Conservation (phyloP, 495 filamentous ascomycete species). For the Pyronema domesticum region DNA sequence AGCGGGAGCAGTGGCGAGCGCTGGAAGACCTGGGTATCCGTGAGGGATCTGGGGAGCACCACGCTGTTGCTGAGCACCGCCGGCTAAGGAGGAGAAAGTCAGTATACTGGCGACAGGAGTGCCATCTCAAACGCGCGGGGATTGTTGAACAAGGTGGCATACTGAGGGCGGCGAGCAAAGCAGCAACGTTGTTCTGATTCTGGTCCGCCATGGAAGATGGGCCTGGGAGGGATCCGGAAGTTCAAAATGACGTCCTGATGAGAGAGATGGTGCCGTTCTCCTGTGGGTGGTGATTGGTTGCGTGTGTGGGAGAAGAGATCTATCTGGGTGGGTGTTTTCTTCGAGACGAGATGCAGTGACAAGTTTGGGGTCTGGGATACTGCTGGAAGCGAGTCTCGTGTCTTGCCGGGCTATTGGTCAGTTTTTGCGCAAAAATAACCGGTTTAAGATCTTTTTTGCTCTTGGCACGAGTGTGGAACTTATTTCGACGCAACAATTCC, state of each 20-base stretch:
- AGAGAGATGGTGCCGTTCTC: not conserved
- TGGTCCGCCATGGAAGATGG: constrained; percentile 20
- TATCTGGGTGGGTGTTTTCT: not conserved
- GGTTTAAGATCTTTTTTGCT: too few relatives aligned
- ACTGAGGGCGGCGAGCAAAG: constrained; percentile 23
- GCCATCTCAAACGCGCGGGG: not conserved
- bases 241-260: too few relatives aligned
- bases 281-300: not conserved
- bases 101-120: not conserved
- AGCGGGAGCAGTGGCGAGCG: constrained; percentile 5
- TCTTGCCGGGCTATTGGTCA: not conserved
- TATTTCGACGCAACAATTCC: too few relatives aligned
- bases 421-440: not conserved
- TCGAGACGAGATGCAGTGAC: not conserved
- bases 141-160: not conserved
- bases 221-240: not conserved
- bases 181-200: constrained; percentile 15
- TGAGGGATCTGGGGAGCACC: constrained; percentile 10
- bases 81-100: constrained; percentile 8
- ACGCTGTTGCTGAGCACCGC: constrained; percentile 8
- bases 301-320: not conserved
- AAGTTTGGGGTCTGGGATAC: not conserved
- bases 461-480: too few relatives aligned
- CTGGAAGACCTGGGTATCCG: constrained; percentile 17
- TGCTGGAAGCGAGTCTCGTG: not conserved